Evolutionary conservation across 768 basidiomycete species (phyloP), one percentile per base, ranked within the genome.

Genomic region (Lentinula guzmanii): DNA sequence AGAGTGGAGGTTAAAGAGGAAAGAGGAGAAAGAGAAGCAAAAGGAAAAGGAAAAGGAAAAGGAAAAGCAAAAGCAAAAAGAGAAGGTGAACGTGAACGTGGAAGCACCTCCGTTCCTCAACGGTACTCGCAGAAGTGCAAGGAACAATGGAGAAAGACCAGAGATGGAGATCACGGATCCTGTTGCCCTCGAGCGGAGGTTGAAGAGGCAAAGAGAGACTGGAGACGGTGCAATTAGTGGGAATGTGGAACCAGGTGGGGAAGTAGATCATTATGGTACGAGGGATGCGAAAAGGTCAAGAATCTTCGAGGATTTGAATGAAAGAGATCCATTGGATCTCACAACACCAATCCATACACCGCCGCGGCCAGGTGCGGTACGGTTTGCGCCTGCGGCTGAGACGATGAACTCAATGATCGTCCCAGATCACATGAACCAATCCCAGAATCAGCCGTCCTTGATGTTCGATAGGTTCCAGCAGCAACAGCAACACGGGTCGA

Each of bases 141-240:
- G 93, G 45, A 78, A 85, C 59, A 91, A 85, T 68, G 92, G 92
- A 1, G 81, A 82, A 60, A 77, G 84, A 59, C 87, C 86, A 3
- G 91, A 94, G 68, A 73, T 89, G 39, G 65, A 79, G 5, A 88
- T 91, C 60, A 90, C 89, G 2, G 92, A 92, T 67, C 87, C 89
- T 15, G 80, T 85, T 31, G 80, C 84, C 66, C 77, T 94, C 6
- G 92, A 93, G 72, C 81, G 92, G 33, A 76, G 82, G 62, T 74
- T 91, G 67, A 93, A 93, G 77, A 73, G 91, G 63, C 83, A 86
- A 66, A 81, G 91, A 5, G 79, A 84, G 1, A 79, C 82, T 31
- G 33, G 3, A 7, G 83, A 83, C 34, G 79, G 79, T 33, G 78
- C 75, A 24, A 80, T 78, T 15, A 84, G 82, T 52, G 72, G 70